Evolutionary conservation across 2,329 filamentous ascomycete genomes (phyloP).

Genomic region (Paecilomyces fulvus): DNA sequence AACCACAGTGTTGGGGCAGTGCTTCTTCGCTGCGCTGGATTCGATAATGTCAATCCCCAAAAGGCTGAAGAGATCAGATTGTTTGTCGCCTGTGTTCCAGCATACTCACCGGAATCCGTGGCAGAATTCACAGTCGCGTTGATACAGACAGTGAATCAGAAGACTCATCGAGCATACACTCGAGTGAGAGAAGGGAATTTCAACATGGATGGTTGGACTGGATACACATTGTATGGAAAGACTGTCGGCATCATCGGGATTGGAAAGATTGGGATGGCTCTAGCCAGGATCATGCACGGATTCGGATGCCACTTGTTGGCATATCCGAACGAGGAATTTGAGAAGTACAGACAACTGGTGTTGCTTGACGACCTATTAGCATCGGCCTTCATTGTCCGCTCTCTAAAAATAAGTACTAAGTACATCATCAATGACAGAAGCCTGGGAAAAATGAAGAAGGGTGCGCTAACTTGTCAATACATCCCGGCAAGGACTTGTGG

Average conservation of each 20-base stretch:
- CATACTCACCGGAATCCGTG: constrained; percentile 61
- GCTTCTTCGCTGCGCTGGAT: constrained; percentile 59
- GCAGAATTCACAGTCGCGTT: constrained; percentile 62
- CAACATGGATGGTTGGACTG: constrained; percentile 51
- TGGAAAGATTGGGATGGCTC: constrained; percentile 56
- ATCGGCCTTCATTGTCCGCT: constrained; percentile 60
- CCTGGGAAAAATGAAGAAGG: constrained; percentile 49
- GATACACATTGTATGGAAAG: constrained; percentile 53
- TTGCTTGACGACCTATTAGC: constrained; percentile 48
- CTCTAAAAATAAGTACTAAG: constrained; percentile 45
- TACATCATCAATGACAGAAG: constrained; percentile 52
- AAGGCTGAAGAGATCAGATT: constrained; percentile 48
- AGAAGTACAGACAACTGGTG: constrained; percentile 43
- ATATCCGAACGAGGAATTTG: constrained; percentile 42
- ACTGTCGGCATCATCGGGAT: constrained; percentile 60
- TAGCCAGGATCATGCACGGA: constrained; percentile 54
- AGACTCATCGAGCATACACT: constrained; percentile 60
- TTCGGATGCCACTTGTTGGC: constrained; percentile 58
- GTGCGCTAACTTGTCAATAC: constrained; percentile 58
- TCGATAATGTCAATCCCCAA: constrained; percentile 57
- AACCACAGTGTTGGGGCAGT: constrained; percentile 47
- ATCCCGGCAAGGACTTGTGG: constrained; percentile 56
- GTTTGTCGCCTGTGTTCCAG: constrained; percentile 58
- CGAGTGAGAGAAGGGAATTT: constrained; percentile 63
- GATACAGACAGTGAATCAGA: constrained; percentile 58